These are phyloP conservation scores for Erysiphe neolycopersici DNA, from an alignment of 2,329 filamentous ascomycete species.

Conservation along the genomic window DNA sequence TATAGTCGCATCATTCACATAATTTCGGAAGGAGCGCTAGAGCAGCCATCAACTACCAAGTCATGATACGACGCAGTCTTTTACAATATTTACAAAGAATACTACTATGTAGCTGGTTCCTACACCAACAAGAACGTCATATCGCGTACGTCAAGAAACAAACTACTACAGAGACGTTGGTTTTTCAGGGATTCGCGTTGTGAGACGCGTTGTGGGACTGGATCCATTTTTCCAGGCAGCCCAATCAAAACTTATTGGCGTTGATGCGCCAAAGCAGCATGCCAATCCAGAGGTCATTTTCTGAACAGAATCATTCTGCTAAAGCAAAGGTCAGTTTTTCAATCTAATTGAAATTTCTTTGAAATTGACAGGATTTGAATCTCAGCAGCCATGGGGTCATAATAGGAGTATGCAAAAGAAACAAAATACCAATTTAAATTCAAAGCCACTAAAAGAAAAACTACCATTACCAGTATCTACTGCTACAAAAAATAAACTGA, in stretches of 20 bases:
- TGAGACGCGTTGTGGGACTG: too few relatives aligned
- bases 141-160: neutral
- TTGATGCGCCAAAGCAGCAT: slow-evolving; percentile 4
- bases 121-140: too few relatives aligned
- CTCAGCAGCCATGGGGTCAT: slow-evolving; percentile 10
- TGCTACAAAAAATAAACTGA: slow-evolving; percentile 32
- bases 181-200: neutral
- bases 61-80: too few relatives aligned
- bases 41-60: too few relatives aligned
- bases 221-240: too few relatives aligned
- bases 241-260: too few relatives aligned
- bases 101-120: too few relatives aligned
- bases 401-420: slow-evolving; percentile 12
- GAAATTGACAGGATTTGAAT: neutral
- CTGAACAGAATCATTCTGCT: slow-evolving; percentile 13
- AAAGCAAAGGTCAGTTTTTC: slow-evolving; percentile 8
- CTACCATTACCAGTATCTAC: slow-evolving; percentile 18
- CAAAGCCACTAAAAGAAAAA: slow-evolving; percentile 10
- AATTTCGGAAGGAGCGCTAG: too few relatives aligned
- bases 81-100: too few relatives aligned
- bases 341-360: neutral
- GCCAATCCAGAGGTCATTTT: slow-evolving; percentile 15
- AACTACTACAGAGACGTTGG: neutral
- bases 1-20: too few relatives aligned
- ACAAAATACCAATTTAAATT: slow-evolving; percentile 3